Base-by-base conservation (phyloP, 2,329 filamentous ascomycete genomes). In the Aureobasidium vineae region DNA sequence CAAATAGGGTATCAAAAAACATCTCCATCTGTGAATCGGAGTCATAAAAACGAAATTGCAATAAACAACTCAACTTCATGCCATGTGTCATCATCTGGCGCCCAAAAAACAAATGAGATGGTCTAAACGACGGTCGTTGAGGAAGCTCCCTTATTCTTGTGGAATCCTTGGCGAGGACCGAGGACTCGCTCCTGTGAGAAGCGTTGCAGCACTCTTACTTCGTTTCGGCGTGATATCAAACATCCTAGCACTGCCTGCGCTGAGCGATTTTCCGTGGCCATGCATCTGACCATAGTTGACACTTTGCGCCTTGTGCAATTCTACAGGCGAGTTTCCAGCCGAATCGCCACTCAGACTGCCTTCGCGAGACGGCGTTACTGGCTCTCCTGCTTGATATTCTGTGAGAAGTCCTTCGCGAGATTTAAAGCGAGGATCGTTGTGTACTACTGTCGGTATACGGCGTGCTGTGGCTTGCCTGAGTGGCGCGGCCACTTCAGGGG, bases 161-260 rank as follows among this genome's bases (percentile, higher is more conserved):
- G 26, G 16, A 7, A 64, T 53, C 1, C 36, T 38, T 19, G 61
- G 36, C 21, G 47, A 54, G 5, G 49, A 50, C 2, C 59, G 31
- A 36, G 47, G 61, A 26, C 47, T 64, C 21, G 38, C 13, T 19
- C 45, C 19, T 21, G 31, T 26, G 28, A 53, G 61, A 23, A 31
- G 38, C 6, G 59, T 63, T 16, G 33, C 16, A 13, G 54, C 38
- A 19, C 61, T 64, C 50, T 40, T 63, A 38, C 68, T 66, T 31
- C 60, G 40, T 19, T 52, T 31, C 45, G 59, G 59, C 10, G 40
- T 26, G 54, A 93, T 82, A 59, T 92, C 87, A 59, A 95, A 79
- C 61, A 94, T 77, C 76, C 86, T 90, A 13, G 90, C 90, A 73
- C 89, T 93, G 59, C 90, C 90, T 52, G 90, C 89, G 73, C 90